Evolutionary conservation across 441 rosid genomes (phyloP), one percentile per base, ranked within the genome.

Genomic region (Arabidopsis hybrid): DNA sequence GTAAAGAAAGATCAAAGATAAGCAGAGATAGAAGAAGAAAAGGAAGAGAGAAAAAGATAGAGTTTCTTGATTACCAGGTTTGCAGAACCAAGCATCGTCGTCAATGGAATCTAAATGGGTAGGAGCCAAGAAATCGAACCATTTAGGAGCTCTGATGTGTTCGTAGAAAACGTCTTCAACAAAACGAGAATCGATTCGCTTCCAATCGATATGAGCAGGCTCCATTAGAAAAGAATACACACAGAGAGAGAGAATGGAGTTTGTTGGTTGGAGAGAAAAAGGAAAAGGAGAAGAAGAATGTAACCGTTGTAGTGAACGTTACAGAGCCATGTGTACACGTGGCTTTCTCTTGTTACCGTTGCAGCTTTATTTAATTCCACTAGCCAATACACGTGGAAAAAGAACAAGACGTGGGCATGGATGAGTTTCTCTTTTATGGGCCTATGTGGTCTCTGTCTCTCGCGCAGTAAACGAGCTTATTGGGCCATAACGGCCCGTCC

Each of bases 161-260:
- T 91, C 98, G 68, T 95, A 90, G 39, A 85, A 76, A 6, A 69
- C 77, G 65, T 91, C 97, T 77, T 89, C 91, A 0, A 82, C 88
- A 78, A 85, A 95, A 52, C 85, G 82, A 29, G 92, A 92, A 12
- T 91, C 92, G 21, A 92, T 69, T 67, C 81, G 85, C 67, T 85
- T 91, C 98, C 99, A 95, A 45, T 95, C 99, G 56, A 95, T 95
- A 49, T 89, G 87, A 3, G 95, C 97, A 17, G 97, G 88, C 70
- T 95, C 97, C 98, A 94, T 91, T 10, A 6, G 32, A n/a, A 47
- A 49, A 32, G 53, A 49, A 32, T 17, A 51, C 59, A 40, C 31
- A 66, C 40, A 47, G 69, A 53, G 34, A 53, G 62, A 21, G n/a
- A 38, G 45, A 69, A 72, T 62, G 42, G 32, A 69, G 56, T n/a